Percentiles rank a stretch among this genome's conserved stretches.
Conservation (phyloP, 148 eudicot genomes). For the Drosera capensis region DNA sequence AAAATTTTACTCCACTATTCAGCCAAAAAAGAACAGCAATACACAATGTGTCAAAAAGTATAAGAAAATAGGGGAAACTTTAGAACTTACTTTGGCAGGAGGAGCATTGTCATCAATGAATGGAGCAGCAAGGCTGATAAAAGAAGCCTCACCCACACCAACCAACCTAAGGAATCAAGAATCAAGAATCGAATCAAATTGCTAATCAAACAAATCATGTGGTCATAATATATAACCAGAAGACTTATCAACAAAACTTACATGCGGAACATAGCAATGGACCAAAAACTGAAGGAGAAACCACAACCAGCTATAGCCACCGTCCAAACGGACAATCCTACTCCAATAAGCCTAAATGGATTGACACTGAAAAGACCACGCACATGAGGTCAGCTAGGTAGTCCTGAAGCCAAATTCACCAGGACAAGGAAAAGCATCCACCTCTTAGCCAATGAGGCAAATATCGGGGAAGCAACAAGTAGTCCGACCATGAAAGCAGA, state of each 20-base stretch:
- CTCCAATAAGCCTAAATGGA: slow-evolving; percentile 95
- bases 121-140: slow-evolving; percentile 97
- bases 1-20: too few species aligned
- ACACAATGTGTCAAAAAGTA: too few species aligned
- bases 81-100: slow-evolving; percentile 47
- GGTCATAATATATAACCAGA: slow-evolving; percentile 1
- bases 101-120: slow-evolving; percentile 98
- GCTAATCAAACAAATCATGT: background rate
- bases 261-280: slow-evolving; percentile 71
- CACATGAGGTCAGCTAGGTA: slow-evolving; percentile 2
- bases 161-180: slow-evolving; percentile 50
- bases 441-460: slow-evolving; percentile 81
- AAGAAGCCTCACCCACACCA: slow-evolving; percentile 99
- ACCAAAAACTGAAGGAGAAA: slow-evolving; percentile 69
- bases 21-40: too few species aligned
- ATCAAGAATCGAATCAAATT: slow-evolving; percentile 6
- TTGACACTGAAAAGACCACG: slow-evolving; percentile 50
- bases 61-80: too few species aligned
- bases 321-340: slow-evolving; percentile 88
- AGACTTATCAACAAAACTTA: slow-evolving; percentile 19
- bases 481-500: slow-evolving; percentile 99
- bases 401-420: background rate
- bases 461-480: slow-evolving; percentile 75
- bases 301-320: slow-evolving; percentile 73
- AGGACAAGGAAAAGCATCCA: slow-evolving; percentile 7